Base-by-base conservation (phyloP, 495 filamentous ascomycete species). In the Glonium stellatum region DNA sequence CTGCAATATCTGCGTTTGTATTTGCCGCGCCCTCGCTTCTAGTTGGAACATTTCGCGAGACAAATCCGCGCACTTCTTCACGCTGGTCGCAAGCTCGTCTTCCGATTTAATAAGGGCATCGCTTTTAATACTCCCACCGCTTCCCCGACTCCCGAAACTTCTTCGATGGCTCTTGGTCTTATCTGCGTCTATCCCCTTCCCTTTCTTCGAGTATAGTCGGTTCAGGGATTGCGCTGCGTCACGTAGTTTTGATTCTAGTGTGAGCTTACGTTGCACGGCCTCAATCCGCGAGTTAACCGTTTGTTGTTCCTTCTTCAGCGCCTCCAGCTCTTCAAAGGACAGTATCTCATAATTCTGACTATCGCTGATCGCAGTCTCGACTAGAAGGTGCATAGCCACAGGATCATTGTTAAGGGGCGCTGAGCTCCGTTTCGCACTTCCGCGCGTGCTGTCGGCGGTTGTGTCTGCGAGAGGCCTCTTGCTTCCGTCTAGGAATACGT, bases 291-390 rank as follows among this genome's bases (percentile, higher is more conserved):
- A 81, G 27, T 79, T 78, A 27, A 97, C 73, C 12, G 82, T 73
- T 42, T 81, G 77, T 51, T 84, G 78, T 73, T 95, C 88, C 70
- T 88, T 95, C 77, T 97, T 98, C 66, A 97, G 73, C 6, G 82
- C 80, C 55, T 98, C 93, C 21, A 96, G 85, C 69, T 96, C 91
- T 67, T 95, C 91, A 47, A 90, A 84, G 0, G 92, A 90, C 18
- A 97, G 76, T 11, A 98, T 82, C 69, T 93, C 87, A 70, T 83
- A 97, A 59, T 83, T 74, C 65, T 83, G 82, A 71, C 89, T 92
- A 72, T 98, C 93, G 44, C 82, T 82, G 61, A 97, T 83, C 10
- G 93, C 93, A 27, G 90, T 97, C 74, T 97, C 92, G 63, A 92
- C 92, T 55, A 98, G 78, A 15, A 98, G 77, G 72, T 97, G 95